Conservation (phyloP, 2,329 filamentous ascomycete genomes). For the Pyricularia sp. region DNA sequence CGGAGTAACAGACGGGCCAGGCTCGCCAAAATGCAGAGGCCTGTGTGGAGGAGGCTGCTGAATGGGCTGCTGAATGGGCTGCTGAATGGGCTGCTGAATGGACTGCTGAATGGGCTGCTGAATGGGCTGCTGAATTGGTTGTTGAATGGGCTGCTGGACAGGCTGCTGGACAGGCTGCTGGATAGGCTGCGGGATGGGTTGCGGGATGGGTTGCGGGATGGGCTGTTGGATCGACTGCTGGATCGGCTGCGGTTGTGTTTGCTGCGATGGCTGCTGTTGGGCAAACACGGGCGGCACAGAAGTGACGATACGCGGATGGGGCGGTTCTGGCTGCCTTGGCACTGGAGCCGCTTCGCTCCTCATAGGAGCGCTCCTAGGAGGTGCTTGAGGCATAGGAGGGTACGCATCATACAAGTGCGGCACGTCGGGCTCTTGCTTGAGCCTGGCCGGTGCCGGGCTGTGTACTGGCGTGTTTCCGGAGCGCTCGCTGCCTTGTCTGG, state of each 20-base stretch:
- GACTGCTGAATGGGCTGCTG: constrained; percentile 19
- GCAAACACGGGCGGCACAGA: constrained; percentile 23
- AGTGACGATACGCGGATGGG: constrained; percentile 29
- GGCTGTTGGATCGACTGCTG: background rate
- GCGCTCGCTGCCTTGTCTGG: background rate
- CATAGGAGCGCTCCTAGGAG: constrained; percentile 27
- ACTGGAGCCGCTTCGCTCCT: constrained; percentile 31
- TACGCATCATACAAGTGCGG: constrained; percentile 36
- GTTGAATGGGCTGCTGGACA: background rate
- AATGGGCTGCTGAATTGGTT: constrained; percentile 1
- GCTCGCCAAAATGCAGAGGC: background rate
- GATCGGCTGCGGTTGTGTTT: constrained; percentile 19
- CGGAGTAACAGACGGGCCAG: background rate
- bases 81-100: constrained; percentile 12
- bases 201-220: constrained; percentile 5
- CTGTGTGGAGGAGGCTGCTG: constrained; percentile 8
- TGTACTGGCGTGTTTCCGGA: constrained; percentile 10
- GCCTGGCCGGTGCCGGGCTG: constrained; percentile 18
- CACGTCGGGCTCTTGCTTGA: constrained; percentile 43
- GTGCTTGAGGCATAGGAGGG: constrained; percentile 17
- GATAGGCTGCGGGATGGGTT: background rate
- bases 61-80: background rate
- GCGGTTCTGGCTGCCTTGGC: constrained; percentile 28
- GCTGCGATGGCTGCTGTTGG: constrained; percentile 24
- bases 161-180: background rate